Conservation (phyloP, 23 red algal species). For the Gracilariopsis chorda region DNA sequence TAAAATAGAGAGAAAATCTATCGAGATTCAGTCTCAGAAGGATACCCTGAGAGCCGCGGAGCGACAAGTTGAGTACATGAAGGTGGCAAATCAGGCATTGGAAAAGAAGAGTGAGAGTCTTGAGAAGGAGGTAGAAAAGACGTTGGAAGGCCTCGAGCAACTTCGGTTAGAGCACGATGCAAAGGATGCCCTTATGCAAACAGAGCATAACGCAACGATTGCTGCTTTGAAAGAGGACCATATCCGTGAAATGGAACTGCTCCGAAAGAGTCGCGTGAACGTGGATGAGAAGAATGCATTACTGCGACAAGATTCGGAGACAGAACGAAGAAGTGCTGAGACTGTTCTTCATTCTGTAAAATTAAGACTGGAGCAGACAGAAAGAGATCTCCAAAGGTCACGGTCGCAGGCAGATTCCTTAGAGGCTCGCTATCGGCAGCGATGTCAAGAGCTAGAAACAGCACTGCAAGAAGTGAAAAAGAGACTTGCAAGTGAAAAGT, state of each 20-base stretch:
- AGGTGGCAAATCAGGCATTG: constrained; percentile 11
- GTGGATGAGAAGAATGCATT: constrained; percentile 8
- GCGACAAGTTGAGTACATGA: constrained; percentile 8
- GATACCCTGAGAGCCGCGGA: constrained; percentile 36
- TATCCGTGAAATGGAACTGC: background rate
- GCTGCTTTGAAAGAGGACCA: constrained; percentile 25
- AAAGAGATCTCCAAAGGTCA: constrained; percentile 16
- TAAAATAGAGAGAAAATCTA: constrained; percentile 47
- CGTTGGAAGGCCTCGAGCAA: background rate
- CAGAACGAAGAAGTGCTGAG: constrained; percentile 9
- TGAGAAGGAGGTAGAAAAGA: constrained; percentile 17
- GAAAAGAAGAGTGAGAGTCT: constrained; percentile 9
- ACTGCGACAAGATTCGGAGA: background rate
- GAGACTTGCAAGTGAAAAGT: background rate
- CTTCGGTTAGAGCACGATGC: background rate
- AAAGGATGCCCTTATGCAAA: background rate
- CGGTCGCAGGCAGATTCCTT: background rate
- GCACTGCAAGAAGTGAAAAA: background rate
- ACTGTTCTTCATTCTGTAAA: background rate
- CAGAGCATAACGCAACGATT: constrained; percentile 7
- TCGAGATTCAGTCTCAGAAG: constrained; percentile 25
- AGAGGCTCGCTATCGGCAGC: background rate
- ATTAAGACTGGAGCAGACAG: constrained; percentile 7
- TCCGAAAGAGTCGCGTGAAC: constrained; percentile 7
- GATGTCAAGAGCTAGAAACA: background rate